Base-by-base conservation (phyloP, 768 basidiomycete species). In the Filobasidium floriforme region DNA sequence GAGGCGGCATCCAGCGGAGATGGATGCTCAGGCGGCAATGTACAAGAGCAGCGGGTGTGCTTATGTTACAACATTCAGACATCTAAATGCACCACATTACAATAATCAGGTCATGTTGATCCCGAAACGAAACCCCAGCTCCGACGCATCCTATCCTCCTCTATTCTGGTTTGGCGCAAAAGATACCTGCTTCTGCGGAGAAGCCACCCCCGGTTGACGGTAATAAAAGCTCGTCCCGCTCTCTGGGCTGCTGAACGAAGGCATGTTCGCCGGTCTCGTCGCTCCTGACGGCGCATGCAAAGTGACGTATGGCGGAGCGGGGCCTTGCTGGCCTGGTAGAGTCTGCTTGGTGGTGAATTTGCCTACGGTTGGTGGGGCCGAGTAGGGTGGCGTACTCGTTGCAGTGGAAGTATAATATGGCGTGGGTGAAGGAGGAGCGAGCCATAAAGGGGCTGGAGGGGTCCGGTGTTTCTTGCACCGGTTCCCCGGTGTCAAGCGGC, bases 171-270 rank as follows among this genome's bases (percentile, higher is more conserved):
- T 24, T 15, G 54, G 54, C 26, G 18, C 18, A 28, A 57, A 57
- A 19, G 24, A 24, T 5, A 57, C 54, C 29, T 57, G 54, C 26
- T 57, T 57, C 54, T 32, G 24, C 18, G 24, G 24, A 4, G 22
- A 32, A 15, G 12, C 24, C 22, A 32, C 54, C 46, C 3, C 3
- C 22, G 46, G 46, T 24, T 57, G 22, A 5, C 24, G 19, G 15
- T 57, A 57, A 28, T 57, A 15, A 57, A 57, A 57, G 29, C 54
- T 57, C 14, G 54, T 57, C 29, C 54, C 54, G 29, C 54, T 57
- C 54, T 57, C 24, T 7, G 54, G 22, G 7, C 54, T 32, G 54
- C 54, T 57, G n/a, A 57, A 24, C 12, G 54, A 26, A 5, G 54
- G 54, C 54, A 57, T 57, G 24, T 24, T 57, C 15, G 18, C 15